Percentiles rank a stretch among this genome's conserved stretches.
Conservation (phyloP, 495 filamentous ascomycete species). For the Aspergillus saccharolyticus region DNA sequence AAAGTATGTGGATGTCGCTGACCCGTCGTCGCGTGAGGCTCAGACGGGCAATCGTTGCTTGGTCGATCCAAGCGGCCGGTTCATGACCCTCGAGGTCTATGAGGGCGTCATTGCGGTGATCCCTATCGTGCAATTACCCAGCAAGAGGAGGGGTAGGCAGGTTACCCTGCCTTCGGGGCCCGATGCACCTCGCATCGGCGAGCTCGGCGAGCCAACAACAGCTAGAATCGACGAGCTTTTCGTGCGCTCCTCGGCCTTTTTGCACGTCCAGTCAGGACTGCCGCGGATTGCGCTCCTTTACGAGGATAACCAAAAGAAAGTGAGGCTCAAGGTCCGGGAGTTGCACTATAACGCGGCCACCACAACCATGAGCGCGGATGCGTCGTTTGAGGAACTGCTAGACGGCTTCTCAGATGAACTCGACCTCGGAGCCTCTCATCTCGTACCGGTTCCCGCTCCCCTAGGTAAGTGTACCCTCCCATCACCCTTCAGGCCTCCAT, state of each 20-base stretch:
- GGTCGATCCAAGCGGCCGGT: slow-evolving; percentile 75
- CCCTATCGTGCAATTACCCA: slow-evolving; percentile 59
- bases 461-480: slow-evolving; percentile 40
- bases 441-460: slow-evolving; percentile 76
- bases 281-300: slow-evolving; percentile 83
- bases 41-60: slow-evolving; percentile 70
- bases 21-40: slow-evolving; percentile 73
- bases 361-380: slow-evolving; percentile 40
- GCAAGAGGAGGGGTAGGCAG: slow-evolving; percentile 45
- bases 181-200: slow-evolving; percentile 44
- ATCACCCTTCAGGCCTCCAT: background rate
- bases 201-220: slow-evolving; percentile 63
- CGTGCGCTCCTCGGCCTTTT: slow-evolving; percentile 74
- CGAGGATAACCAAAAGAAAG: slow-evolving; percentile 62
- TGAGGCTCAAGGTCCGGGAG: slow-evolving; percentile 56
- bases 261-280: slow-evolving; percentile 63
- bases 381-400: slow-evolving; percentile 45
- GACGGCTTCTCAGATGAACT: slow-evolving; percentile 52
- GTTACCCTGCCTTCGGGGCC: slow-evolving; percentile 22
- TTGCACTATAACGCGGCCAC: slow-evolving; percentile 47
- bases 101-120: slow-evolving; percentile 80
- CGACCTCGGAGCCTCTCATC: slow-evolving; percentile 67
- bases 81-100: slow-evolving; percentile 81
- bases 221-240: slow-evolving; percentile 81
- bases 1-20: slow-evolving; percentile 64